Percentiles rank a stretch among this genome's conserved stretches.
These are phyloP conservation scores for Plantago rigida DNA, from an alignment of 305 asterid species.

Conservation along the genomic window DNA sequence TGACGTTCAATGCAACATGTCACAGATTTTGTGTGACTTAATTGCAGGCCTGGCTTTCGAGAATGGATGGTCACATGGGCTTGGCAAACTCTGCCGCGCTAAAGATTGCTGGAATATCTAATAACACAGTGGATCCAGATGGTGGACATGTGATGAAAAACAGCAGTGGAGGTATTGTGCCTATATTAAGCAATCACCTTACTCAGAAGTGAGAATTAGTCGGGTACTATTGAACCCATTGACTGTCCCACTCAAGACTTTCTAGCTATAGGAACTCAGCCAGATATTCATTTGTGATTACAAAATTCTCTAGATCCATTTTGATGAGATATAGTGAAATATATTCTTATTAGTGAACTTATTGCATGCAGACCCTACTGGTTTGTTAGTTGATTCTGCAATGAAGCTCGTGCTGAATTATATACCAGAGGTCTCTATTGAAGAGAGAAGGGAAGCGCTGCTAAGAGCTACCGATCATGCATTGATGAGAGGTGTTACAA, in stretches of 20 bases:
- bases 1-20: constrained; percentile 18
- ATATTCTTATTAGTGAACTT: constrained; percentile 4
- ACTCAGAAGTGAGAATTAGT: constrained; percentile 12
- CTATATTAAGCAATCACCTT: constrained; percentile 5
- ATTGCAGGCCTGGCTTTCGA: constrained; percentile 71
- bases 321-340: constrained; percentile 2
- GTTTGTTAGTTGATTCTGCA: constrained; percentile 85
- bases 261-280: constrained; percentile 17
- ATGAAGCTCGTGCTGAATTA: constrained; percentile 63
- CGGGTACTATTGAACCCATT: not conserved
- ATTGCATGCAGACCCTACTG: constrained; percentile 72
- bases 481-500: constrained; percentile 75
- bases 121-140: constrained; percentile 47
- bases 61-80: constrained; percentile 99
- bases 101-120: constrained; percentile 55
- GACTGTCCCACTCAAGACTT: constrained; percentile 4
- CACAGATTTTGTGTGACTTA: constrained; percentile 18
- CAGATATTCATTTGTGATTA: constrained; percentile 3
- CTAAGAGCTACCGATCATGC: constrained; percentile 67
- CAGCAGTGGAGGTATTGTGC: constrained; percentile 49
- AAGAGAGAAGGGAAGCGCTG: constrained; percentile 81
- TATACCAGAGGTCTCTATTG: constrained; percentile 61
- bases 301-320: constrained; percentile 10
- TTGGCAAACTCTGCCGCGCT: constrained; percentile 81
- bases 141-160: constrained; percentile 70